Conservation (phyloP, 768 basidiomycete species). For the Mycena haematopus region DNA sequence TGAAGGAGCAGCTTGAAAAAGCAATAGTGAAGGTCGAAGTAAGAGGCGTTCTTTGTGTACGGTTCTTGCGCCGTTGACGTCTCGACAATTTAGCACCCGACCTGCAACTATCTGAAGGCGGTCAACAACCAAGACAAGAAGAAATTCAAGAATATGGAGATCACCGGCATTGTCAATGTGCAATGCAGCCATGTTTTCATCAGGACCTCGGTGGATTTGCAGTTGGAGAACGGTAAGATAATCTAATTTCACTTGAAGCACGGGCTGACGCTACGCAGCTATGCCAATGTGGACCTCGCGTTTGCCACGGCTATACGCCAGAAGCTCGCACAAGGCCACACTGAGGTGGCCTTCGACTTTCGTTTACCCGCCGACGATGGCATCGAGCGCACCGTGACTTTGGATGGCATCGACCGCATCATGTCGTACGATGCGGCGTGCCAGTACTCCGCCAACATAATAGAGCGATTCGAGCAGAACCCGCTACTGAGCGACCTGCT, state of each 20-base stretch:
- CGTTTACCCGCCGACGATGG: no score
- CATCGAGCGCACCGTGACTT: no score
- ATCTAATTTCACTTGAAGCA: background rate
- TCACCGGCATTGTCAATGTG: constrained; percentile 31
- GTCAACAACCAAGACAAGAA: constrained; percentile 34
- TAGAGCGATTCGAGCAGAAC: constrained; percentile 10
- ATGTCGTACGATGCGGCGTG: constrained; percentile 29
- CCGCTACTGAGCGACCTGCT: constrained; percentile 23
- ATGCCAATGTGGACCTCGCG: constrained; percentile 2
- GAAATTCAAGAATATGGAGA: constrained; percentile 32
- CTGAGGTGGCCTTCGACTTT: background rate
- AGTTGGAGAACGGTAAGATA: constrained; percentile 28
- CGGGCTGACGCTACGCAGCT: constrained; percentile 20
- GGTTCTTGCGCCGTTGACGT: background rate
- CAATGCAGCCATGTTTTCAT: constrained; percentile 32
- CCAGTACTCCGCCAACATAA: constrained; percentile 24
- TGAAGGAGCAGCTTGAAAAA: constrained; percentile 20
- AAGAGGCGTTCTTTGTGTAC: background rate
- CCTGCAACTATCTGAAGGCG: constrained; percentile 32
- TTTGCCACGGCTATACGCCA: background rate
- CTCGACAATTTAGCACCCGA: constrained; percentile 28
- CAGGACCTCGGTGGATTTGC: constrained; percentile 27
- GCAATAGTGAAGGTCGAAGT: background rate
- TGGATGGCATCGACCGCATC: background rate
- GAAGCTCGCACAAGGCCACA: constrained; percentile 9